Evolutionary conservation across 2,329 filamentous ascomycete species (phyloP), one percentile per base, ranked within the genome.

Genomic region (Colletotrichum tropicicola): DNA sequence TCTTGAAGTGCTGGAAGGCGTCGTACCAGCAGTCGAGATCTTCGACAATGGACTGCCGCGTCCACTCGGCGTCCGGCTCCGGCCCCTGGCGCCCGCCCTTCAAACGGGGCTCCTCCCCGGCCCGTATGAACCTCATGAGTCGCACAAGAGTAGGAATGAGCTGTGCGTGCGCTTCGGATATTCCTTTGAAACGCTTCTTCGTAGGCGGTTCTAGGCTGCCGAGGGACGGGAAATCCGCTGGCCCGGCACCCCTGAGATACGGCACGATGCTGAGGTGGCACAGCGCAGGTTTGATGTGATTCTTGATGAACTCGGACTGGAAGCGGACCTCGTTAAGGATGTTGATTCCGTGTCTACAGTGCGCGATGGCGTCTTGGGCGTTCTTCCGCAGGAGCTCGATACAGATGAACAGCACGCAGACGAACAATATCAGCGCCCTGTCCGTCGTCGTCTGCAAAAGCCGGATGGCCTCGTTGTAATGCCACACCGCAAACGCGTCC

Each of bases 161-260:
- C 1, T 68, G 70, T 13, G 71, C 70, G 21, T 77, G 73, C 0
- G 77, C 77, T 3, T 77, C 70, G 3, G 69, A 64, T 6, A 74
- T 47, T 1, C 57, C 62, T 32, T 19, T 2, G 49, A 4, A 56
- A 23, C 0, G 70, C 59, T 10, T 4, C n/a, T 35, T 39, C 2
- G 17, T 10, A 3, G 47, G 9, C 1, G 23, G n/a, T 13, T 41
- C 6, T n/a, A 28, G 1, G 2, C 32, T 25, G 19, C 41, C 30
- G 8, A 64, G 32, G 3, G 8, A 13, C 7, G 57, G 62, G 19
- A 65, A 65, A 1, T 43, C 28, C 21, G 10, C 10, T 10, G 58
- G 44, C 13, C 35, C 37, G 9, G 28, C 32, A 7, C 45, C 58
- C 7, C 21, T 56, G 5, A 13, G 41, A 3, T 56, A 65, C 0